Evolutionary conservation across 2,329 filamentous ascomycete genomes (phyloP), one percentile per base, ranked within the genome.

Genomic region (Phaeosphaeria sp.): DNA sequence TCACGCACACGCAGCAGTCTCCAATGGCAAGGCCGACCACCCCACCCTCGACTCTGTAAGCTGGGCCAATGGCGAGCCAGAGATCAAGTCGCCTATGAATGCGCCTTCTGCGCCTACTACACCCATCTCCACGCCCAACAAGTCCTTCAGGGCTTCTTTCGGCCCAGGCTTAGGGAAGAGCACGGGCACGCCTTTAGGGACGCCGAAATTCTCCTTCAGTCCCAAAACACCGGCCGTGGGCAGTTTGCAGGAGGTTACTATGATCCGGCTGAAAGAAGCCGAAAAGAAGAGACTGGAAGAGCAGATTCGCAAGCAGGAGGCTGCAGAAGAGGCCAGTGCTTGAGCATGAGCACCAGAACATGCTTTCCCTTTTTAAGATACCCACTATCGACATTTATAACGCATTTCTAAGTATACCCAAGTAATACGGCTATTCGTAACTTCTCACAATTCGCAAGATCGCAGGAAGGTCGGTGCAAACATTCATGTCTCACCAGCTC

Each of bases 1-100:
- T 48, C 80, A 83, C 53, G 85, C 86, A 0, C 83, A 87, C 66
- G 79, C 83, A 3, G 85, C 85, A 9, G 82, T 87, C 2, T 67
- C 80, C 43, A 84, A 87, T 61, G 79, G 78, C n/a, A 77, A 77
- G 27, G 67, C 66, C 1, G 80, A 82, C 36, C 85, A 81, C 77
- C 74, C 78, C 6, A 58, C 78, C 9, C 80, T 88, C 22, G 83
- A 86, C 33, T 83, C 80, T 13, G 82, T 87, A 1, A 76, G 73
- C 44, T 87, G 85, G 85, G 84, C 83, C 3, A 79, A 77, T 20
- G 82, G 79, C 56, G 82, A 84, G 55, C 84, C 85, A 6, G 83
- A 86, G 23, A 72, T 82, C 49, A 64, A 66, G 47, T 66, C 69
- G 13, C 58, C 67, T 21, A 46, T 60, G 44, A 59, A 55, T 25